Evolutionary conservation across 495 filamentous ascomycete species (phyloP).

Genomic region (Terfezia boudieri): DNA sequence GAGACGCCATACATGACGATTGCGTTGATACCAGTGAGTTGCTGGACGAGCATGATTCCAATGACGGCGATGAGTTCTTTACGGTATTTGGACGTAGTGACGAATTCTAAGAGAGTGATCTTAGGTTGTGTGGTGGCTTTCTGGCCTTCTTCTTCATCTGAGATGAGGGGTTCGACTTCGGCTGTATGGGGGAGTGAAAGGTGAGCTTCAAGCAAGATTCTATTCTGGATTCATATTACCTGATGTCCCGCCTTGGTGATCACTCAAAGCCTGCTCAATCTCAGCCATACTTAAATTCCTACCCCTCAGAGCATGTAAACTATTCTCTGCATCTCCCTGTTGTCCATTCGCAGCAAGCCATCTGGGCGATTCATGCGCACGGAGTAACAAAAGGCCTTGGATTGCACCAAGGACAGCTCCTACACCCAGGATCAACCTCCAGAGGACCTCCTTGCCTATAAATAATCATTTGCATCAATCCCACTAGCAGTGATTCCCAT

Average conservation of each 20-base stretch:
- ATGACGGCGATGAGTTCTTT: slow-evolving; percentile 67
- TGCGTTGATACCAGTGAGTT: slow-evolving; percentile 82
- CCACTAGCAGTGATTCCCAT: neutral
- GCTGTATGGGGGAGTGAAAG: too few relatives aligned
- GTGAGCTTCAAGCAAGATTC: too few relatives aligned
- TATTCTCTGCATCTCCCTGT: slow-evolving; percentile 34
- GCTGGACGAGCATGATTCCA: slow-evolving; percentile 79
- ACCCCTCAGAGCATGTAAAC: slow-evolving; percentile 54
- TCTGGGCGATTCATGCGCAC: slow-evolving; percentile 64
- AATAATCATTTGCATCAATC: neutral
- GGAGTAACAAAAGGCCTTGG: slow-evolving; percentile 41
- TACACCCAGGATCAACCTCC: slow-evolving; percentile 60
- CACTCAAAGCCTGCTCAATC: slow-evolving; percentile 48
- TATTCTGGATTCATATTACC: neutral
- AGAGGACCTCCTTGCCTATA: slow-evolving; percentile 32
- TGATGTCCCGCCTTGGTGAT: slow-evolving; percentile 21
- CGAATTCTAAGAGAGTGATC: slow-evolving; percentile 4
- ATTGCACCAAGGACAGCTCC: slow-evolving; percentile 44
- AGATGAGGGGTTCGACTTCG: too few relatives aligned
- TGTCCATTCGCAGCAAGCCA: slow-evolving; percentile 57
- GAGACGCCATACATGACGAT: slow-evolving; percentile 97
- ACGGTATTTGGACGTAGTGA: slow-evolving; percentile 29
- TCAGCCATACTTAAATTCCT: slow-evolving; percentile 24
- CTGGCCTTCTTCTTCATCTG: too few relatives aligned
- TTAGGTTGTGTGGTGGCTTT: neutral